phyloP scores from a whole-genome alignment of 2,329 filamentous ascomycete species.

The Tympanopsis confertula region DNA sequence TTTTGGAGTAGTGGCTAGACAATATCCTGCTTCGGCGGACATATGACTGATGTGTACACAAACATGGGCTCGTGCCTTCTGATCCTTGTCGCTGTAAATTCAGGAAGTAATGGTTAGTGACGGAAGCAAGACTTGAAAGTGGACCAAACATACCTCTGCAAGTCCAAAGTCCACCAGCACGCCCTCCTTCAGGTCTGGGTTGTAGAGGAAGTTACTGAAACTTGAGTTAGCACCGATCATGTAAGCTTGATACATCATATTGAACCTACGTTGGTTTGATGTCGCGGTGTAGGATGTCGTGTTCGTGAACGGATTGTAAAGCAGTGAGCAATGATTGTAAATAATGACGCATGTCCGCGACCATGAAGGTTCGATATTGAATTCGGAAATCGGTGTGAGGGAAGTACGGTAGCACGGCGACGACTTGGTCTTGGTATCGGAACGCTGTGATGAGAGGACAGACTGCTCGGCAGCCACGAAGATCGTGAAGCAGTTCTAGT shows the following conservation, averaged over 20 bases:
- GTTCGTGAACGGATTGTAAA: constrained; percentile 69
- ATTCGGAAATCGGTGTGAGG: constrained; percentile 87
- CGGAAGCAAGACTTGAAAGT: constrained; percentile 15
- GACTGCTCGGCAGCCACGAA: constrained; percentile 71
- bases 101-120: constrained; percentile 47
- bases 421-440: constrained; percentile 82
- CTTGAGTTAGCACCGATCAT: constrained; percentile 34
- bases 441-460: constrained; percentile 97
- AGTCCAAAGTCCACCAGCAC: constrained; percentile 67
- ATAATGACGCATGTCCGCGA: constrained; percentile 79
- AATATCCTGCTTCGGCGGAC: constrained; percentile 18
- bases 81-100: constrained; percentile 36
- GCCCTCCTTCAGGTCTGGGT: constrained; percentile 46
- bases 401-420: constrained; percentile 91
- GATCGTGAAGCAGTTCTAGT: constrained; percentile 80
- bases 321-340: constrained; percentile 80
- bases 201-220: constrained; percentile 59
- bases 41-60: constrained; percentile 29
- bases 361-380: constrained; percentile 84
- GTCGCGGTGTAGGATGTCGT: constrained; percentile 81
- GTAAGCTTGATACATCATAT: constrained; percentile 69
- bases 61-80: constrained; percentile 33
- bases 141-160: constrained; percentile 36
- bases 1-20: constrained; percentile 18
- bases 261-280: constrained; percentile 98